Evolutionary conservation across 495 filamentous ascomycete genomes (phyloP).

Genomic region (Xylaria palmicola): DNA sequence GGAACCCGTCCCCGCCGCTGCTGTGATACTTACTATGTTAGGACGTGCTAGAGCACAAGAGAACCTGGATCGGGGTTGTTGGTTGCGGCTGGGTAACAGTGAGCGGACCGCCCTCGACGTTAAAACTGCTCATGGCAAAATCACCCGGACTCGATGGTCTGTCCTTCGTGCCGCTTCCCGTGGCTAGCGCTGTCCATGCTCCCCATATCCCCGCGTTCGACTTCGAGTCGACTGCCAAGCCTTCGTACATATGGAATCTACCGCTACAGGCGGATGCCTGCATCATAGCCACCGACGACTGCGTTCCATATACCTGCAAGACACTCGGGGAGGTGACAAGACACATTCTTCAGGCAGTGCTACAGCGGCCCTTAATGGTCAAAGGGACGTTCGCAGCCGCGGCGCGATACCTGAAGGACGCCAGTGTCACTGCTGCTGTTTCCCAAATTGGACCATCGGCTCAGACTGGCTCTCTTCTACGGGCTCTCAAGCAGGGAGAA

Average conservation of each 20-base stretch:
- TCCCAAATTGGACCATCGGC: constrained; percentile 13
- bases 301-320: constrained; percentile 3
- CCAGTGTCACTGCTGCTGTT: neutral
- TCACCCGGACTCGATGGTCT: neutral
- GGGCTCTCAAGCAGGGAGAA: neutral
- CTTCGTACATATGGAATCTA: constrained; percentile 13
- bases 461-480: neutral
- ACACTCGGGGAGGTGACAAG: constrained; percentile 15
- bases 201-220: constrained; percentile 13
- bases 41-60: constrained; percentile 7
- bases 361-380: constrained; percentile 8
- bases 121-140: constrained; percentile 2
- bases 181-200: constrained; percentile 16
- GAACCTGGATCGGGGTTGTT: constrained; percentile 12
- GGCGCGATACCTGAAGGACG: constrained; percentile 5
- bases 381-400: constrained; percentile 5
- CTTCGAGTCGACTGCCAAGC: constrained; percentile 7
- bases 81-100: constrained; percentile 14
- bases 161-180: constrained; percentile 1
- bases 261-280: constrained; percentile 12
- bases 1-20: neutral
- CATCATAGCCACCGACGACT: constrained; percentile 17
- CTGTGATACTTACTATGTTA: constrained; percentile 4
- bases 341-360: constrained; percentile 3
- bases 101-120: constrained; percentile 16